Evolutionary conservation across 192 early-diverging fungal species (phyloP), one percentile per base, ranked within the genome.

Genomic region (Lobosporangium transversale): DNA sequence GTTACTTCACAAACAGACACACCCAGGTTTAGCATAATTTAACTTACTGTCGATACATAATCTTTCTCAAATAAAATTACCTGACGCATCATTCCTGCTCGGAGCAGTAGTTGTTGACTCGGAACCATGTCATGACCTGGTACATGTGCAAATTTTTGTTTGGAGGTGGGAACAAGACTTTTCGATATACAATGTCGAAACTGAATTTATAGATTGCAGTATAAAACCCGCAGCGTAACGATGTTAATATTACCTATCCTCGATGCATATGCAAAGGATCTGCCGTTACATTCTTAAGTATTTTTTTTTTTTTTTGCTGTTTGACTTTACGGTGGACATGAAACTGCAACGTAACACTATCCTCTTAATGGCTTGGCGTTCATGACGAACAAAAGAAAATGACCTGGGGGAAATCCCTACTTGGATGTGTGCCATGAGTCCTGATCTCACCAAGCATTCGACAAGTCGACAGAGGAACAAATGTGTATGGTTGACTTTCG

Each of bases 41-140:
- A n/a, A n/a, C n/a, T n/a, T n/a, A n/a, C n/a, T n/a, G n/a, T 23
- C 29, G 47, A 20, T 27, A 9, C 32, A 45, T 20, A 18, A 18
- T 32, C 31, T 7, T 24, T 6, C 21, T 27, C 43, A 18, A 42
- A 31, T 23, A 32, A 4, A 23, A 31, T 24, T 80, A 92, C 91
- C 83, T 91, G 94, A 32, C 91, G 81, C 67, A 94, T 86, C 53
- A 92, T 88, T 24, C 93, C 93, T 26, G 85, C 87, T 2, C 88
- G 80, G 35, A 92, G 70, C 37, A 94, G 67, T 12, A 91, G 67
- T 26, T 81, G 79, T 43, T 89, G 82, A 63, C 90, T 87, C 1
- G 73, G 73, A 14, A 76, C 73, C 65, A 76, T 66, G 36, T 76
- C 73, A 26, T 76, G 73, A 27, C 73, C 73, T 4, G 64, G 52